Evolutionary conservation across 768 basidiomycete species (phyloP).

Genomic region (Tephrocybe sp.): DNA sequence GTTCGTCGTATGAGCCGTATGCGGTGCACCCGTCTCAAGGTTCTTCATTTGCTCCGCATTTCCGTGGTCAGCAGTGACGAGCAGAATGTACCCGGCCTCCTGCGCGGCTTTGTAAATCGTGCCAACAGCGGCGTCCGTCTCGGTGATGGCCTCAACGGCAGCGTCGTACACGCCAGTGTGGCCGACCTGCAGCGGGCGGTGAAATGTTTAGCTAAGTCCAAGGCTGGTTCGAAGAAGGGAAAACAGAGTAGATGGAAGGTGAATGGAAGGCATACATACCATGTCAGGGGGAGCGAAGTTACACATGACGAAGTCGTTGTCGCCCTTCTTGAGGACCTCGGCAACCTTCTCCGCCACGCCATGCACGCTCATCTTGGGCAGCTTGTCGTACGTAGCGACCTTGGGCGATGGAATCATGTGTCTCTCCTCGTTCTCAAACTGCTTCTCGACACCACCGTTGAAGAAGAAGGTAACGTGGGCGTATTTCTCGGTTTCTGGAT

Average conservation of each 20-base stretch:
- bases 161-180: constrained; percentile 93
- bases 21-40: constrained; percentile 77
- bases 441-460: constrained; percentile 95
- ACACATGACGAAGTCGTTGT: constrained; percentile 93
- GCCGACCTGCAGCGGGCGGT: constrained; percentile 55
- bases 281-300: constrained; percentile 98
- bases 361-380: constrained; percentile 88
- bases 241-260: background rate
- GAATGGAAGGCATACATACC: constrained; percentile 42
- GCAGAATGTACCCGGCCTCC: constrained; percentile 81
- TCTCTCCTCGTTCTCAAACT: constrained; percentile 80
- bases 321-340: constrained; percentile 66
- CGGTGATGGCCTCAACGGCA: constrained; percentile 82
- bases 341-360: constrained; percentile 92
- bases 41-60: constrained; percentile 96
- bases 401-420: constrained; percentile 91
- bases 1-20: constrained; percentile 92
- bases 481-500: constrained; percentile 91
- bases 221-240: background rate
- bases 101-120: constrained; percentile 85
- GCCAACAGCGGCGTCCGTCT: constrained; percentile 89
- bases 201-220: no score
- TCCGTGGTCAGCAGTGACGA: constrained; percentile 92
- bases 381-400: constrained; percentile 91
- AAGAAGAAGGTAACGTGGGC: constrained; percentile 99